Evolutionary conservation across 768 basidiomycete genomes (phyloP).

Genomic region (Austroboletus festivus): DNA sequence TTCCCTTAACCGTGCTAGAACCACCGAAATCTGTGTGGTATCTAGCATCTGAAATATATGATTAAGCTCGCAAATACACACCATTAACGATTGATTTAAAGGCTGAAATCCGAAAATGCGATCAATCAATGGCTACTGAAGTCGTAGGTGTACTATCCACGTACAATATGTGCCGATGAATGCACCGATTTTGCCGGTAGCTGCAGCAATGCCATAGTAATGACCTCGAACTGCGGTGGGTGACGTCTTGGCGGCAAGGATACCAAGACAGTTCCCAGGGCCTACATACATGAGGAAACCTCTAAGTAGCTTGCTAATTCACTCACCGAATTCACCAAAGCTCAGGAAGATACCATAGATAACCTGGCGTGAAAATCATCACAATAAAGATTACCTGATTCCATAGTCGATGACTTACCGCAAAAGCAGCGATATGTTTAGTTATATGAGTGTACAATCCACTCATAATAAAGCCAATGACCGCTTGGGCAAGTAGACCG

Average conservation of each 20-base stretch:
- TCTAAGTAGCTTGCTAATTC: background rate
- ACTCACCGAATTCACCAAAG: conserved; percentile 78
- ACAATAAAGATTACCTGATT: background rate
- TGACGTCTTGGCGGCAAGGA: conserved; percentile 81
- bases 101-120: conserved; percentile 32
- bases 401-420: conserved; percentile 40
- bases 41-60: background rate
- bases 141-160: conserved; percentile 20
- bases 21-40: conserved; percentile 56
- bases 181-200: conserved; percentile 81
- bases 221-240: conserved; percentile 86
- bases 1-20: conserved; percentile 45
- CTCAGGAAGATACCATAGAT: conserved; percentile 89
- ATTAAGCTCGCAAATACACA: conserved; percentile 21
- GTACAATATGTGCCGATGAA: conserved; percentile 79
- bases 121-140: conserved; percentile 4
- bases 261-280: conserved; percentile 82
- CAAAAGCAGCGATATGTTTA: conserved; percentile 68
- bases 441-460: conserved; percentile 68
- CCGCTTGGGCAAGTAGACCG: conserved; percentile 63
- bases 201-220: conserved; percentile 83
- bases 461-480: conserved; percentile 88
- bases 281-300: conserved; percentile 34
- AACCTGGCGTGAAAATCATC: conserved; percentile 40
- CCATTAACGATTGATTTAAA: conserved; percentile 68